Conservation (phyloP, 2,329 filamentous ascomycete genomes). For the Dactylellina drechsleri region DNA sequence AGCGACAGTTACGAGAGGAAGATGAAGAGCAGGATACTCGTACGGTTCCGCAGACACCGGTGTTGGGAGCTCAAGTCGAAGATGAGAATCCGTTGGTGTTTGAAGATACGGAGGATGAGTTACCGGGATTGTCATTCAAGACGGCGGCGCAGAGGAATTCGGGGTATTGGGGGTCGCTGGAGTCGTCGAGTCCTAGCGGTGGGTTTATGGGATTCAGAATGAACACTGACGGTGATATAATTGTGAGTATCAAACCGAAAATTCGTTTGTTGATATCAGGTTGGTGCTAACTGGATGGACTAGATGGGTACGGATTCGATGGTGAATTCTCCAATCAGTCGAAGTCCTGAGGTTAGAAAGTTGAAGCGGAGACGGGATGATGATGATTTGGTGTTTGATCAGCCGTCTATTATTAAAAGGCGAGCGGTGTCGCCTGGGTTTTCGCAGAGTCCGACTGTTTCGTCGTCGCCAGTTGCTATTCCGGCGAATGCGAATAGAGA, state of each 20-base stretch:
- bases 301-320: constrained; percentile 54
- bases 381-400: constrained; percentile 56
- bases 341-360: constrained; percentile 48
- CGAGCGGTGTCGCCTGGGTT: constrained; percentile 58
- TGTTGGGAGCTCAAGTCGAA: constrained; percentile 37
- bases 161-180: constrained; percentile 50
- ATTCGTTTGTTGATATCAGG: not conserved
- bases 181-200: constrained; percentile 49
- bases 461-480: constrained; percentile 56
- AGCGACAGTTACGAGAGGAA: constrained; percentile 88
- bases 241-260: constrained; percentile 13
- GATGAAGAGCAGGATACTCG: constrained; percentile 56
- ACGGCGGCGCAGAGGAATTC: constrained; percentile 49
- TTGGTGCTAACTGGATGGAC: constrained; percentile 22
- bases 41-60: constrained; percentile 46
- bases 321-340: constrained; percentile 51
- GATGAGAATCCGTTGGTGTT: constrained; percentile 51
- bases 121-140: constrained; percentile 36
- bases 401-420: constrained; percentile 57
- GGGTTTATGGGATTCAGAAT: constrained; percentile 50
- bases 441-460: constrained; percentile 58
- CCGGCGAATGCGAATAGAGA: constrained; percentile 38
- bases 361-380: constrained; percentile 47
- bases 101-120: constrained; percentile 47
- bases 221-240: constrained; percentile 52